Conservation (phyloP, 1,284 basidiomycete genomes). For the Porogramme epimiltina region DNA sequence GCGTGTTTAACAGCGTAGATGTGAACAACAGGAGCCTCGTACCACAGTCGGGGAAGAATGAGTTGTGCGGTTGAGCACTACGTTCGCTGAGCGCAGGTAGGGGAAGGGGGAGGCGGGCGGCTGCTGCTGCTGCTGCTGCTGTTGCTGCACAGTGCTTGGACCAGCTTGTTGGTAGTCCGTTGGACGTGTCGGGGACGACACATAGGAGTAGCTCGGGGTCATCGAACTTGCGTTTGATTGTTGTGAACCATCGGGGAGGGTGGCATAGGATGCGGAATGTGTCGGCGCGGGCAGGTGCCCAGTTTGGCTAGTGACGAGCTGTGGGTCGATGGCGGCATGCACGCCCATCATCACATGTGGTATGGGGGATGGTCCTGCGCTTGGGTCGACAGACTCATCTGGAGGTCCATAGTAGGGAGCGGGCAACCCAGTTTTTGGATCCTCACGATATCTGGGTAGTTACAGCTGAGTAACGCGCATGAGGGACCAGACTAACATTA, state of each 20-base stretch:
- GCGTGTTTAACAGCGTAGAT: too few species aligned
- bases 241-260: conserved; percentile 8
- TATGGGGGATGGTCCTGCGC: conserved; percentile 1
- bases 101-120: conserved; percentile 3
- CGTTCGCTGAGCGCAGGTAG: conserved; percentile 13
- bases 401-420: conserved; percentile 22
- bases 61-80: not conserved
- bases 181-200: conserved; percentile 3
- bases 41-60: too few species aligned
- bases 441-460: conserved; percentile 21
- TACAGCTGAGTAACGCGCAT: not conserved
- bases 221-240: conserved; percentile 2
- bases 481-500: not conserved
- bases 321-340: conserved; percentile 20
- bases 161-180: conserved; percentile 8
- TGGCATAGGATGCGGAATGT: not conserved
- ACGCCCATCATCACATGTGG: conserved; percentile 12
- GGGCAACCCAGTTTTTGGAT: conserved; percentile 28
- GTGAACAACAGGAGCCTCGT: too few species aligned
- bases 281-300: not conserved
- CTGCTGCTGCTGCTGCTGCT: not conserved
- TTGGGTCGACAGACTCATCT: conserved; percentile 2
- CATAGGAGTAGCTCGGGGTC: conserved; percentile 4
- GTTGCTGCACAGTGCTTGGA: not conserved
- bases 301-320: conserved; percentile 12